phyloP scores from a whole-genome alignment of 495 filamentous ascomycete species.

The Podospora australis region DNA sequence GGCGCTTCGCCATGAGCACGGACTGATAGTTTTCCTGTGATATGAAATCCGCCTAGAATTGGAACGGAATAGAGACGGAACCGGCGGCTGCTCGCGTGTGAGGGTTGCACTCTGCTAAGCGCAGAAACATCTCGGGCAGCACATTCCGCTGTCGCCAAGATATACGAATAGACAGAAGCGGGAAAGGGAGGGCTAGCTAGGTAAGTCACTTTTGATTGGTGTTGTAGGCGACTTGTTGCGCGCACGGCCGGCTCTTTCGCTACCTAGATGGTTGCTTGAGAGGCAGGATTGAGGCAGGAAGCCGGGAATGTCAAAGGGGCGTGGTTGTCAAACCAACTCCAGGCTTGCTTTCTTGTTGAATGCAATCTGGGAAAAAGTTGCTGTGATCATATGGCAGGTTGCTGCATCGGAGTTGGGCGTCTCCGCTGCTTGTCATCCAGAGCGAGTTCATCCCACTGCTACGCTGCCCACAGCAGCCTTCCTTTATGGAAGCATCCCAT shows the following conservation, averaged over 20 bases:
- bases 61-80: not conserved
- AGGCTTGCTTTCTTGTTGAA: no score
- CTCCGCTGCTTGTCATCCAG: not conserved
- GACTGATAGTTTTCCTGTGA: not conserved
- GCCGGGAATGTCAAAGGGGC: no score
- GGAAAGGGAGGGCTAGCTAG: not conserved
- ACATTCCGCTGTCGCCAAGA: no score
- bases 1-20: no score
- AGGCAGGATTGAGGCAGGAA: no score
- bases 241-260: no score
- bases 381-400: not conserved
- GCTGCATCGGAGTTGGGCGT: not conserved
- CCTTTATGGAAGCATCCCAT: not conserved
- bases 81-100: slow-evolving; percentile 10
- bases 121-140: slow-evolving; percentile 1
- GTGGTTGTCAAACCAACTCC: no score
- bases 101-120: slow-evolving; percentile 5
- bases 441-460: not conserved
- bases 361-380: not conserved
- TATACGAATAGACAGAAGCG: no score
- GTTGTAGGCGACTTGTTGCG: not conserved
- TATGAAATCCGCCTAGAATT: not conserved
- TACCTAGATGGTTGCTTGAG: no score
- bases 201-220: slow-evolving; percentile 11
- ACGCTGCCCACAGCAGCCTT: slow-evolving; percentile 1